Percentiles rank a stretch among this genome's conserved stretches.
Conservation (phyloP, 352 stramenopile genomes). For the Phytophthora podocarpi region DNA sequence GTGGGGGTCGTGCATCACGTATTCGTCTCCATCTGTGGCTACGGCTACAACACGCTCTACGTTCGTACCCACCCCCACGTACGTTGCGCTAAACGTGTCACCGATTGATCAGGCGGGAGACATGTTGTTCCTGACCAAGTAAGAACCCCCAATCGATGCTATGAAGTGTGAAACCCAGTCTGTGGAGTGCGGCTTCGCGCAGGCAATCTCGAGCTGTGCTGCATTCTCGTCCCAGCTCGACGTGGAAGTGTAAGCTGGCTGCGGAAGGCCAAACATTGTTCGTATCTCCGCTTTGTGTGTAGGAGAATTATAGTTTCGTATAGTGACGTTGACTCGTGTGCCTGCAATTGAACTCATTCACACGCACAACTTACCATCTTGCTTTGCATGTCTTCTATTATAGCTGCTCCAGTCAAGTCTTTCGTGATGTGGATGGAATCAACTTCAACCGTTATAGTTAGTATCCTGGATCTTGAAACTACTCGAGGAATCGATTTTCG, state of each 20-base stretch:
- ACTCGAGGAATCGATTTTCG: neutral
- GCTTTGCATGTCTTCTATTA: neutral
- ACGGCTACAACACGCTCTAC: neutral
- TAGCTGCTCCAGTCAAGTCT: too few species aligned
- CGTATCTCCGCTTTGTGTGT: constrained; percentile 8
- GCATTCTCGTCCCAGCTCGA: constrained; percentile 8
- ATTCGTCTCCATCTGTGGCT: constrained; percentile 4
- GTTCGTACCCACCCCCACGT: neutral
- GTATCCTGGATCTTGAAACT: constrained; percentile 23
- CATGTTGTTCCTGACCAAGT: constrained; percentile 2
- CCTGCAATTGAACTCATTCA: constrained; percentile 17
- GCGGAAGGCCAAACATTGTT: neutral
- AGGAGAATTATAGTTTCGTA: constrained; percentile 10
- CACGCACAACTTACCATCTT: neutral
- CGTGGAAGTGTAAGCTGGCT: constrained; percentile 22
- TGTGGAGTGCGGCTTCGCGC: constrained; percentile 7
- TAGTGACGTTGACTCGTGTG: constrained; percentile 18
- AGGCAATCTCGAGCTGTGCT: neutral
- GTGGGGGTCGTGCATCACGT: constrained; percentile 15
- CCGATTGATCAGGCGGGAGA: constrained; percentile 4
- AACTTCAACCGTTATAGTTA: too few species aligned
- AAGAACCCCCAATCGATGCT: constrained; percentile 3
- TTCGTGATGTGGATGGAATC: too few species aligned
- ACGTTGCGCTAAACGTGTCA: constrained; percentile 9
- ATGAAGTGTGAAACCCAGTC: constrained; percentile 14